A percentile compares a stretch with the other conserved stretches of the same genome.
These are phyloP conservation scores for Cryptococcus maquisensis DNA, from an alignment of 1,284 basidiomycete genomes.

Conservation along the genomic window DNA sequence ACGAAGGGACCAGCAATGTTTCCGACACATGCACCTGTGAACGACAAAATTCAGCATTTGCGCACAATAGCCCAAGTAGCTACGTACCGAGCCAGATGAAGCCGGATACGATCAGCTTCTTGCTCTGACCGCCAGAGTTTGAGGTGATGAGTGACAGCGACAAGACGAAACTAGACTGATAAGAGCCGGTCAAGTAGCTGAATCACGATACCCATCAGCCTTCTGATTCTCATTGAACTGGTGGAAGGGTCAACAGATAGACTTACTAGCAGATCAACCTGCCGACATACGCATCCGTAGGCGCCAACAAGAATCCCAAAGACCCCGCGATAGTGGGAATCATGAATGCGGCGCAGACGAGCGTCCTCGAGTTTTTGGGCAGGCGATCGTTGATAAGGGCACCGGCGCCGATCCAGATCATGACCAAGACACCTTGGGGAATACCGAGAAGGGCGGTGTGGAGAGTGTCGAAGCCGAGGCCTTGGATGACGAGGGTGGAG, in stretches of 20 bases:
- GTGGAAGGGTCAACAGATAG: not conserved
- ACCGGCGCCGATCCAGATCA: conserved; percentile 42
- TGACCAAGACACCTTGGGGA: conserved; percentile 45
- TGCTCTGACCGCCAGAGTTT: conserved; percentile 53
- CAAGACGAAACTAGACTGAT: conserved; percentile 52
- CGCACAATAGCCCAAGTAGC: not conserved
- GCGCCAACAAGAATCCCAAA: conserved; percentile 49
- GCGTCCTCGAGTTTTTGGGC: conserved; percentile 41
- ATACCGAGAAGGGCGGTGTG: conserved; percentile 46
- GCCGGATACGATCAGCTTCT: conserved; percentile 50
- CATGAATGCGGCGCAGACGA: conserved; percentile 45
- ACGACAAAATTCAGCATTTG: not conserved
- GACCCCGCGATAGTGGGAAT: conserved; percentile 46
- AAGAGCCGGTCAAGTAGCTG: conserved; percentile 50
- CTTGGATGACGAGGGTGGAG: conserved; percentile 46
- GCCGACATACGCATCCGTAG: conserved; percentile 43
- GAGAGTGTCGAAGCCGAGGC: conserved; percentile 43
- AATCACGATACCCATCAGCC: not conserved
- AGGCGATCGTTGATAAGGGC: conserved; percentile 40
- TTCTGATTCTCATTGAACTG: not conserved
- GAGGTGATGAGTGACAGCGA: conserved; percentile 52
- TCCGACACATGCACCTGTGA: conserved; percentile 21
- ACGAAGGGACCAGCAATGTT: conserved; percentile 48
- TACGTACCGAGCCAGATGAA: conserved; percentile 46
- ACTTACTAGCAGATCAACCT: conserved; percentile 57